Base-by-base conservation (phyloP, 148 eudicot genomes). In the Chenopodium album region DNA sequence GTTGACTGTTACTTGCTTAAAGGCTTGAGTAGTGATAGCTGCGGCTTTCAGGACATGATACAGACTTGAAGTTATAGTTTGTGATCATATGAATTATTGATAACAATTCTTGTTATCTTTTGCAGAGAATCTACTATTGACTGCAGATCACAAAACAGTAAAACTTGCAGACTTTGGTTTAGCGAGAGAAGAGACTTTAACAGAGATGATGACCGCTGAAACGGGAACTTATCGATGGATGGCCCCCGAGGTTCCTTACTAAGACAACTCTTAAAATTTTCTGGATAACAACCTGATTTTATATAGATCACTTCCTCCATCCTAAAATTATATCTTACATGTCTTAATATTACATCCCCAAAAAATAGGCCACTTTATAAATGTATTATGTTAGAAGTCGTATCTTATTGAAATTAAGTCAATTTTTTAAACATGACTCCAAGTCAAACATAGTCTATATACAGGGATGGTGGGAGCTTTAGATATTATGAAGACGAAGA, bases 151-250 rank as follows among this genome's bases (percentile, higher is more conserved):
- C 72, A 88, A 82, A 71, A 87, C 89, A 16, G 84, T 91, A 28
- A 91, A 91, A 78, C 91, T 91, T 9, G 94, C 89, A 72, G 94
- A 91, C 88, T 91, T 91, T 79, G 94, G 94, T 83, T 90, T 91
- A 83, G 94, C 94, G 47, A 87, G 94, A 82, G 94, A 91, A 84
- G 94, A 90, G 84, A 82, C 92, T 16, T 77, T 91, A 76, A 88
- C 91, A 29, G 92, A 91, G 87, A 88, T 91, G 92, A 91, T 90
- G 94, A 91, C 92, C 9, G 91, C 92, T 46, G 94, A 91, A 85
- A 90, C 92, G 16, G 94, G 94, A 56, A 91, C 94, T 1, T 90
- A 90, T 78, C 88, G 91, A 26, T 90, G 93, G 93, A 89, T 90
- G 94, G 94, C 94, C 75, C 94, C 94, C 9, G 94, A 91, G 94